phyloP scores from a whole-genome alignment of 768 basidiomycete genomes.

The Aureoboletus auriporus region DNA sequence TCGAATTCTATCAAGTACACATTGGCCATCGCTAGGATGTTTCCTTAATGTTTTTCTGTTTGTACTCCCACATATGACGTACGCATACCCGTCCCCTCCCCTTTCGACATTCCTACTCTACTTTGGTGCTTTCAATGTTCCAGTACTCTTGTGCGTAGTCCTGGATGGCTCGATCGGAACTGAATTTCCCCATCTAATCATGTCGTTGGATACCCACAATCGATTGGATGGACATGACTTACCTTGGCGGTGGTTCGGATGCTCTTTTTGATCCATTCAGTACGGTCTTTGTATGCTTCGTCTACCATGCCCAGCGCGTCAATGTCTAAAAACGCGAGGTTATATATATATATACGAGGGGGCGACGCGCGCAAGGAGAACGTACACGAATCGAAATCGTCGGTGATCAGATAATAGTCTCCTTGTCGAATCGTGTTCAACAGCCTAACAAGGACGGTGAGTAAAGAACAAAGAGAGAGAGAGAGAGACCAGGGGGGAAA shows the following conservation, averaged over 20 bases:
- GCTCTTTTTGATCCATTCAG: conserved; percentile 90
- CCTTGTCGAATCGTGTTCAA: conserved; percentile 73
- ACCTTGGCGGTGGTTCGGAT: conserved; percentile 80
- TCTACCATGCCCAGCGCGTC: conserved; percentile 85
- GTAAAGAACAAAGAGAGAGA: conserved; percentile 12
- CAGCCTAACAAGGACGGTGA: conserved; percentile 38
- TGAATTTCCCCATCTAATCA: conserved; percentile 88
- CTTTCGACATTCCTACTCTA: conserved; percentile 17
- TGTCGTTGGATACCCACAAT: conserved; percentile 33
- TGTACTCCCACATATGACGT: conserved; percentile 11
- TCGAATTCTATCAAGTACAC: conserved; percentile 6
- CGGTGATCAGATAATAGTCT: conserved; percentile 79
- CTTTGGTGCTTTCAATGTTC: conserved; percentile 58
- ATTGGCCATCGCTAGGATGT: conserved; percentile 10
- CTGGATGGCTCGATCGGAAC: conserved; percentile 88
- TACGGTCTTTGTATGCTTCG: conserved; percentile 76
- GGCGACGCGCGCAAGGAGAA: conserved; percentile 3
- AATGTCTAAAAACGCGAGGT: conserved; percentile 49
- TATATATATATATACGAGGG: too few species aligned
- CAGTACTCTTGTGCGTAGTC: conserved; percentile 90
- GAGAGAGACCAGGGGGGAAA: neutral
- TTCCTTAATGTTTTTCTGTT: neutral
- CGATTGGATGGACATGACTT: conserved; percentile 45
- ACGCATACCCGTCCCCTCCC: neutral
- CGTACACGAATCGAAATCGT: conserved; percentile 93